Evolutionary conservation across 1,284 basidiomycete genomes (phyloP), one percentile per base, ranked within the genome.

Genomic region (Ustilago cynodontis): DNA sequence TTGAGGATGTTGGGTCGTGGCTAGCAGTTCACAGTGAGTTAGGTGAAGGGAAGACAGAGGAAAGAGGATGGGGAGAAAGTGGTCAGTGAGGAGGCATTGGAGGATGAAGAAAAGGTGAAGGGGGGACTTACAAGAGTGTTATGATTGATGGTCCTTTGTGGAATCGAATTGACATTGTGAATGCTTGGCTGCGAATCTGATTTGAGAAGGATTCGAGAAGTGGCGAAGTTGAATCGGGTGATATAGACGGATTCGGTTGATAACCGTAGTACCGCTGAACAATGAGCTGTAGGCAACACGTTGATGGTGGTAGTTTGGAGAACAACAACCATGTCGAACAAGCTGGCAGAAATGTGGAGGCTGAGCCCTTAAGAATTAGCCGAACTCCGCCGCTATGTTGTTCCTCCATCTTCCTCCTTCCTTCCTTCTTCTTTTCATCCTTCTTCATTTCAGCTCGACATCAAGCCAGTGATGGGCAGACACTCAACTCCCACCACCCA

Each of bases 91-190:
- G 11, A 33, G 31, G 31, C 5, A 11, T 5, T 11, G 31, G 31
- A 11, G 31, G 18, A 39, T 6, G 18, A 16, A 10, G 29, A 24
- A 33, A 28, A 43, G n/a, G 58, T 2, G 43, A 20, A 31, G 18
- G 18, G 20, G n/a, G 11, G 18, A 59, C 70, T 63, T 63, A 74
- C 71, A 77, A 77, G 16, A 77, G 65, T 2, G 74, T 77, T 18
- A 77, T 62, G 62, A 77, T 68, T 11, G 69, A 61, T 1, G 74
- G 69, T 14, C 69, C 69, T 33, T 65, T 61, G 43, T 77, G 74
- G 31, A 69, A 77, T 16, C 74, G 49, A 24, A 72, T 57, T 39
- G 74, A 77, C 74, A 77, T 77, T 28, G 8, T 33, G 26, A 7
- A 41, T 35, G 41, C 3, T 43, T 43, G 2, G 33, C 31, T n/a